Evolutionary conservation across 164 flowering plant species (phyloP), one percentile per base, ranked within the genome.

Genomic region (Annona cherimola): DNA sequence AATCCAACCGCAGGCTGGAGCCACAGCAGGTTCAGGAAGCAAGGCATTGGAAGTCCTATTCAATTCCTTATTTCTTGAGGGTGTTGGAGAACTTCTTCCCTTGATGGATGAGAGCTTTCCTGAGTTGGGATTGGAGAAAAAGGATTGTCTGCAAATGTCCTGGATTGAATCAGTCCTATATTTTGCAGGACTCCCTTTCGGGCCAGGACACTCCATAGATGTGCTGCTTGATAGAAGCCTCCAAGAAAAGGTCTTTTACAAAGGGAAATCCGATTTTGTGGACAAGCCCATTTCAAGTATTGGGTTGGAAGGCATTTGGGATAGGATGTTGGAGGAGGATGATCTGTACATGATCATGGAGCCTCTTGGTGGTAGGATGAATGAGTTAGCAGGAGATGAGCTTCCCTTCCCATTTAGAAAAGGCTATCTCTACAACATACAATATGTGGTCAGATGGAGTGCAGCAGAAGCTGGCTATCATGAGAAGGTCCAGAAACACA

Each of bases 151-250:
- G 1, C 83, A 83, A 62, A 83, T 79, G 83, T 75, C 71, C 50
- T 84, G 87, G 87, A 69, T 81, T 4, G 61, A 80, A 12, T 81
- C 87, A 0, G 63, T 64, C 39, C 70, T 81, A 1, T 81, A 67
- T 44, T 69, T 76, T 12, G 79, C 70, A 9, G 79, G 79, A 12
- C 71, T 50, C 66, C 57, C 72, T 42, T 42, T 8, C 60, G 73
- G 73, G 26, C 26, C 6, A 5, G 59, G 61, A 0, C 57, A 62
- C 11, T 35, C 81, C 2, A 12, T 61, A 11, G 77, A 83, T 1
- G 78, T 64, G 11, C 66, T 85, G 46, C 71, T 78, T n/a, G 54
- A 69, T 18, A 68, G 82, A 40, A 67, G 11, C 5, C 4, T 46
- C 1, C 35, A 0, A 4, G 20, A 2, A 3, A 50, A 11, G 45